Percentiles rank a stretch among this genome's conserved stretches.
phyloP scores from a whole-genome alignment of 2,329 filamentous ascomycete genomes.

The Trichoderma harzianum region DNA sequence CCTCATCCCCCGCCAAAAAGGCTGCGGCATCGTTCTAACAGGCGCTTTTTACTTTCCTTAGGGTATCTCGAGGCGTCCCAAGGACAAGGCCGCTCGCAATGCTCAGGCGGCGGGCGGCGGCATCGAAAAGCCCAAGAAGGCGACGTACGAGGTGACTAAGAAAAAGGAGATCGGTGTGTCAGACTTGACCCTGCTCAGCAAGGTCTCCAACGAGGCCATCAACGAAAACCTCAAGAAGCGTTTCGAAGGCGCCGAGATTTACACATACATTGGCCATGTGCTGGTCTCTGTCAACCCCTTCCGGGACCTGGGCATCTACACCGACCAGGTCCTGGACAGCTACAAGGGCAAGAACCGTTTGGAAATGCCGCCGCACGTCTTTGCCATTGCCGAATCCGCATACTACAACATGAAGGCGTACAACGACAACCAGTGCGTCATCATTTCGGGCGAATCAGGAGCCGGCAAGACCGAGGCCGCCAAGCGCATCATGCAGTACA shows the following conservation, averaged over 20 bases:
- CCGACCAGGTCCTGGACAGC: slow-evolving; percentile 85
- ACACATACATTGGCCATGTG: slow-evolving; percentile 99
- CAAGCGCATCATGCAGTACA: slow-evolving; percentile 99
- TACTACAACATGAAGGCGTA: slow-evolving; percentile 99
- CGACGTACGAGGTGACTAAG: slow-evolving; percentile 91
- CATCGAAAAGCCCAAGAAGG: slow-evolving; percentile 79
- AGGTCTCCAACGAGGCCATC: slow-evolving; percentile 98
- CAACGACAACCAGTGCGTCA: slow-evolving; percentile 98
- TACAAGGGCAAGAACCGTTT: slow-evolving; percentile 97
- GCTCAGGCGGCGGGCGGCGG: slow-evolving; percentile 40
- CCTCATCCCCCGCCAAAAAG: neutral
- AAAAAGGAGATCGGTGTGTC: slow-evolving; percentile 99
- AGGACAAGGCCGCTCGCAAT: slow-evolving; percentile 37
- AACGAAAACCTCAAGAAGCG: slow-evolving; percentile 99
- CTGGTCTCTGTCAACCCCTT: slow-evolving; percentile 98
- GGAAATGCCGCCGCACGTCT: slow-evolving; percentile 93
- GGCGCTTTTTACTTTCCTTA: slow-evolving; percentile 23
- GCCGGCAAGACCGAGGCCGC: slow-evolving; percentile 98
- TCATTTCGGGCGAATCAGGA: slow-evolving; percentile 97
- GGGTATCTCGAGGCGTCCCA: slow-evolving; percentile 42
- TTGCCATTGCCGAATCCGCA: slow-evolving; percentile 89
- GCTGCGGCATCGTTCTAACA: slow-evolving; percentile 6
- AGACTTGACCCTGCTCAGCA: slow-evolving; percentile 94
- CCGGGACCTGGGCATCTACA: slow-evolving; percentile 96
- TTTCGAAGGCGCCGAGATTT: slow-evolving; percentile 96